Evolutionary conservation across 2,329 filamentous ascomycete genomes (phyloP).

Genomic region (Diaporthe vexans): DNA sequence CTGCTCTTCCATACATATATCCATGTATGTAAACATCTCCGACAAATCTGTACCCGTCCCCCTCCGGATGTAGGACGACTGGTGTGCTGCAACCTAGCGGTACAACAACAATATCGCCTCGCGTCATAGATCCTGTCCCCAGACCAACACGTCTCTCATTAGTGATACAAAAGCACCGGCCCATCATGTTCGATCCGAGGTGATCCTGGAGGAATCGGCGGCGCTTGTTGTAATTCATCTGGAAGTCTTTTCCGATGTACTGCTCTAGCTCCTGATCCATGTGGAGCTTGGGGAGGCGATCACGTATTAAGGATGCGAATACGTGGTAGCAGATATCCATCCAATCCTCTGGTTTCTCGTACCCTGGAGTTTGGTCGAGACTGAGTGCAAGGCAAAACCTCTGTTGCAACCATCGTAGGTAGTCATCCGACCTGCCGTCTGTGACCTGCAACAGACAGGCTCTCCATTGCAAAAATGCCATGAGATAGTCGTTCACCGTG

Average conservation of each 20-base stretch:
- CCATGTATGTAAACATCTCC: slow-evolving; percentile 53
- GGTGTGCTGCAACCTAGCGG: slow-evolving; percentile 54
- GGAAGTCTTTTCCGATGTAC: slow-evolving; percentile 22
- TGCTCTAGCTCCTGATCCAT: slow-evolving; percentile 42
- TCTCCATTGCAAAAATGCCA: slow-evolving; percentile 54
- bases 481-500: slow-evolving; percentile 50
- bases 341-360: slow-evolving; percentile 43
- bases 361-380: slow-evolving; percentile 45
- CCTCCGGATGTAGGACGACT: slow-evolving; percentile 49
- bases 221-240: slow-evolving; percentile 26
- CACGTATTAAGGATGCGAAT: slow-evolving; percentile 43
- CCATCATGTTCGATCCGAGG: slow-evolving; percentile 45
- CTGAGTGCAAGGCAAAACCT: slow-evolving; percentile 50
- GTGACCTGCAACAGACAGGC: slow-evolving; percentile 45
- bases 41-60: slow-evolving; percentile 49
- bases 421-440: slow-evolving; percentile 17
- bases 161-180: slow-evolving; percentile 47
- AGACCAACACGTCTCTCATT: slow-evolving; percentile 48
- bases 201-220: slow-evolving; percentile 42
- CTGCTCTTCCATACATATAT: slow-evolving; percentile 52
- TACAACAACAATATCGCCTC: slow-evolving; percentile 51
- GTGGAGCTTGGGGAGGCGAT: slow-evolving; percentile 43
- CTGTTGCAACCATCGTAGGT: slow-evolving; percentile 42
- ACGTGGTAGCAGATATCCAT: slow-evolving; percentile 43
- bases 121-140: slow-evolving; percentile 50